Conservation (phyloP, 2,329 filamentous ascomycete species). For the Fusarium robinianum region DNA sequence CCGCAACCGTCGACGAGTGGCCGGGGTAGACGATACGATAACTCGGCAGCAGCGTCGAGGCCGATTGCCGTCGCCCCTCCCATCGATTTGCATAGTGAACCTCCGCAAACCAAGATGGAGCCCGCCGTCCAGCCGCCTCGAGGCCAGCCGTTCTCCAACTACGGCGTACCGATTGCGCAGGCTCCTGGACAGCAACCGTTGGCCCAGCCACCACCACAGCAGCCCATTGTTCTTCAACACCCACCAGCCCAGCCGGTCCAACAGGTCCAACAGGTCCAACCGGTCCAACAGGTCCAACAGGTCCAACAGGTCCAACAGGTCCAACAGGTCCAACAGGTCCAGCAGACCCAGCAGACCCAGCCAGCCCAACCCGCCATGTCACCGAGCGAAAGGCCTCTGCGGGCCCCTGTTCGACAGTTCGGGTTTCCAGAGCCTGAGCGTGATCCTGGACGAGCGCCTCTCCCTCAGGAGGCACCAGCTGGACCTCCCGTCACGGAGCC, state of each 20-base stretch:
- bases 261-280: slow-evolving; percentile 45
- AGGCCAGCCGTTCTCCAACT: slow-evolving; percentile 48
- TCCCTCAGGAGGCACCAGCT: slow-evolving; percentile 46
- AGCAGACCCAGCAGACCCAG: slow-evolving; percentile 45
- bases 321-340: slow-evolving; percentile 46
- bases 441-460: slow-evolving; percentile 44
- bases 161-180: slow-evolving; percentile 54
- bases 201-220: slow-evolving; percentile 35
- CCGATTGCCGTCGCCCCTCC: slow-evolving; percentile 55
- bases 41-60: slow-evolving; percentile 42
- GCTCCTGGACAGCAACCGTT: slow-evolving; percentile 42
- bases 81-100: slow-evolving; percentile 51
- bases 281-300: slow-evolving; percentile 46
- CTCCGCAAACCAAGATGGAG: slow-evolving; percentile 53
- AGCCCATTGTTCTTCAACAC: slow-evolving; percentile 43
- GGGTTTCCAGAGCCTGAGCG: slow-evolving; percentile 49
- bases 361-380: slow-evolving; percentile 52
- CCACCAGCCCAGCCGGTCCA: slow-evolving; percentile 44
- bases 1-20: slow-evolving; percentile 57
- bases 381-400: slow-evolving; percentile 48
- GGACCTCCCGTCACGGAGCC: slow-evolving; percentile 41
- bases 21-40: slow-evolving; percentile 56
- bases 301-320: slow-evolving; percentile 43
- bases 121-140: slow-evolving; percentile 39
- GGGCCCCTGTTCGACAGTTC: slow-evolving; percentile 50